These are phyloP conservation scores for Talaromyces rugulosus DNA, from an alignment of 2,329 filamentous ascomycete genomes.

Conservation along the genomic window DNA sequence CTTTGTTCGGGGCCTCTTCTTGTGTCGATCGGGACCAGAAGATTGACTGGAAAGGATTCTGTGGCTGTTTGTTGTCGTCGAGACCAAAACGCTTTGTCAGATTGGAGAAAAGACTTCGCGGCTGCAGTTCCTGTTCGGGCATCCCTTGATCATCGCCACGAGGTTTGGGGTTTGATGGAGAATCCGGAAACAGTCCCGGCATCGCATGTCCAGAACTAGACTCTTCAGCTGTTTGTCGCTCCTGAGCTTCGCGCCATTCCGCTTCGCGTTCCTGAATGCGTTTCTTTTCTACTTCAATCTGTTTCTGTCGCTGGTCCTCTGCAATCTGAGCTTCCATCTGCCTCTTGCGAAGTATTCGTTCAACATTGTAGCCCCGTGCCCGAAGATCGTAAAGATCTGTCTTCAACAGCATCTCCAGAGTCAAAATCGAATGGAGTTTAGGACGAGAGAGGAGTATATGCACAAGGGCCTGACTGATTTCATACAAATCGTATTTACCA, in stretches of 20 bases:
- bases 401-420: constrained; percentile 85
- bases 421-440: constrained; percentile 82
- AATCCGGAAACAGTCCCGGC: constrained; percentile 70
- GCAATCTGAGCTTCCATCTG: constrained; percentile 83
- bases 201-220: constrained; percentile 47
- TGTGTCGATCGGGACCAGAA: constrained; percentile 23
- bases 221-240: constrained; percentile 24
- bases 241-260: constrained; percentile 42
- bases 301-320: constrained; percentile 71
- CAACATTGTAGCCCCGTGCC: constrained; percentile 90
- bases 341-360: constrained; percentile 84
- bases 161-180: constrained; percentile 49
- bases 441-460: constrained; percentile 74
- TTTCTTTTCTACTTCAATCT: constrained; percentile 68
- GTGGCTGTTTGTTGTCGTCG: constrained; percentile 36
- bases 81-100: constrained; percentile 66
- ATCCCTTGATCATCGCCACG: constrained; percentile 17
- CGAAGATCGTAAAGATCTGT: constrained; percentile 77
- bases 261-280: constrained; percentile 59
- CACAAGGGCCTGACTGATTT: constrained; percentile 84
- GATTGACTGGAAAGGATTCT: constrained; percentile 25
- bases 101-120: constrained; percentile 61
- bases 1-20: constrained; percentile 16
- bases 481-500: constrained; percentile 74
- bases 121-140: constrained; percentile 38